phyloP scores from a whole-genome alignment of 495 filamentous ascomycete genomes.

The Arthonia radiata region DNA sequence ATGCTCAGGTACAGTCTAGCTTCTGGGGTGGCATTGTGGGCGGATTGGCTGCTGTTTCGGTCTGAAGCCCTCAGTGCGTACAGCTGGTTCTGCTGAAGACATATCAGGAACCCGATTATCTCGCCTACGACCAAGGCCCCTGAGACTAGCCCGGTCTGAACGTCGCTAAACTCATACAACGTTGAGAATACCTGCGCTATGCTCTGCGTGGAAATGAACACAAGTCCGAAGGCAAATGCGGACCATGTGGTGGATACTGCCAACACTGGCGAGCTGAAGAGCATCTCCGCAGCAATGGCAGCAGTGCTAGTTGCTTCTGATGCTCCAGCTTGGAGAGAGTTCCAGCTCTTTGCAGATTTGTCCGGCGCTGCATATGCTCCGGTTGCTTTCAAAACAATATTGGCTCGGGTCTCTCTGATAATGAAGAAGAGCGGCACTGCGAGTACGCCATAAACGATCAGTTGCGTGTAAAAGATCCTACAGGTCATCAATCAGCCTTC shows the following conservation, averaged over 20 bases:
- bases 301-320: constrained; percentile 14
- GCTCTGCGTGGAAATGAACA: constrained; percentile 24
- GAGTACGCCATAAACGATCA: constrained; percentile 20
- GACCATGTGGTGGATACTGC: constrained; percentile 24
- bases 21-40: constrained; percentile 11
- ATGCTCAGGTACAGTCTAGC: constrained; percentile 16
- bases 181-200: constrained; percentile 10
- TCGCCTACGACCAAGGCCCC: constrained; percentile 13
- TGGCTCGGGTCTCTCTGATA: constrained; percentile 19
- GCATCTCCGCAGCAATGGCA: constrained; percentile 13
- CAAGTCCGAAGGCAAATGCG: constrained; percentile 24
- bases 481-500: constrained; percentile 2
- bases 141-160: constrained; percentile 11
- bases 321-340: constrained; percentile 14
- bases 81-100: constrained; percentile 6
- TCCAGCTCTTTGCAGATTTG: constrained; percentile 10
- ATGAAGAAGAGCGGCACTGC: constrained; percentile 16
- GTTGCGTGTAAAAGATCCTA: constrained; percentile 23
- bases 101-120: constrained; percentile 8
- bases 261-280: constrained; percentile 28
- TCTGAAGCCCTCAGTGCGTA: constrained; percentile 8
- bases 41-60: constrained; percentile 7
- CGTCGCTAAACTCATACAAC: constrained; percentile 10
- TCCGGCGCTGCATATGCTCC: too few relatives aligned
- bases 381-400: constrained; percentile 22